Evolutionary conservation across 352 stramenopile genomes (phyloP), one percentile per base, ranked within the genome.

Genomic region (Phytophthora multivora): DNA sequence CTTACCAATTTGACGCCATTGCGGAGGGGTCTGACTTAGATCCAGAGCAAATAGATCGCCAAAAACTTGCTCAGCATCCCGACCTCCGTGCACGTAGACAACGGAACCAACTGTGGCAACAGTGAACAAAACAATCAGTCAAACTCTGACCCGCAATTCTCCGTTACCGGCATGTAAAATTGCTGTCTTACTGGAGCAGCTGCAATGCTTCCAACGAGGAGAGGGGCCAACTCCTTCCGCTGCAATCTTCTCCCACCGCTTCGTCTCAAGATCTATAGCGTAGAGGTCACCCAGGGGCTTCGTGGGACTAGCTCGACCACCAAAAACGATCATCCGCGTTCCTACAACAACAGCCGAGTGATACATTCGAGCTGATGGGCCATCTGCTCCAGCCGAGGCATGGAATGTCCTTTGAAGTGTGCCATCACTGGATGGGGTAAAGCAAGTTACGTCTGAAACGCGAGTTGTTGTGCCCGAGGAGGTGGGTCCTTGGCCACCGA

Each of bases 191-290:
- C 84, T 80, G 10, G 79, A 68, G 47, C 73, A 83, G 28, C 66
- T 70, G 4, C 77, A 79, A 71, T 96, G 87, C 45, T 92, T 93
- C 79, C 84, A 96, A 21, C 87, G 80, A 3, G 87, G 73, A 9
- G 68, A 80, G 4, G 87, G 83, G 0, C 47, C 18, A 16, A 47
- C 25, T 31, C 71, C 77, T 23, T 60, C 26, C 1, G 72, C 42
- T 19, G 39, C 16, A 8, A 88, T 36, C 26, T 66, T 51, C 15
- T 75, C 61, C 85, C 81, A 92, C 23, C 30, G 56, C 38, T 77
- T 77, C 9, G 69, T 75, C 18, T 67, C 52, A 4, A 91, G 46
- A 35, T 92, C 60, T 28, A 93, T 77, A 12, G 66, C 52, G 51
- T 74, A 82, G 3, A 94, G 45, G 40, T 96, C 88, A 38, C 84